Base-by-base conservation (phyloP, 768 basidiomycete genomes). In the Pleurotus citrinopileatus region DNA sequence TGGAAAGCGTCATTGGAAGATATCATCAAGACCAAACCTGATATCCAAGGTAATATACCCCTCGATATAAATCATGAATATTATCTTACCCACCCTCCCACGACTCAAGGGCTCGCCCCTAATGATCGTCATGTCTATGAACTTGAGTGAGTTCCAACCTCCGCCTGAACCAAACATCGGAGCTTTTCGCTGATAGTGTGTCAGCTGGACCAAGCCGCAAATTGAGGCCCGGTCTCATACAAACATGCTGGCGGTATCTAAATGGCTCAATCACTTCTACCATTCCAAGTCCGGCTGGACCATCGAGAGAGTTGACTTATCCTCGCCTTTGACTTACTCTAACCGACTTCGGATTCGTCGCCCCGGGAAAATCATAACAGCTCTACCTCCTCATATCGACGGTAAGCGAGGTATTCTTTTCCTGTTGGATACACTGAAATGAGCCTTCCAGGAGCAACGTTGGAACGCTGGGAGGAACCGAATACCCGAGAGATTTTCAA, bases 391-490 rank as follows among this genome's bases (percentile, higher is more conserved):
- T 3, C 68, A 76, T 59, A 58, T 79, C 27, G 76, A 79, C 55
- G 74, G 76, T 75, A 42, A 23, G 62, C 56, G 57, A 40, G 59
- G 17, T n/a, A 54, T 4, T 2, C 23, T 26, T 25, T 23, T 48
- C 2, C 28, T 23, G 28, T 44, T 20, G 19, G 25, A 3, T 66
- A 51, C 57, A 42, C 45, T 42, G 43, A 53, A 46, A 27, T 54
- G 7, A 4, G 27, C 13, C 23, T 53, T 57, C 22, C 71, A 80
- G 90, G 89, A 5, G 89, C 89, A 6, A 68, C 80, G 0, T 82
- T 91, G 23, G 91, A 94, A 65, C 75, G 91, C 10, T 87, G 84
- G 86, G 83, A 87, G 66, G 84, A 89, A 65, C 65, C 73, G 1
- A 63, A 59, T 4, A 84, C 83, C 67, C 72, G 84, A 46, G 70